A percentile compares a stretch with the other conserved stretches of the same genome.
Conservation (phyloP, 163 green algal genomes). For the Scenedesmus sp. region DNA sequence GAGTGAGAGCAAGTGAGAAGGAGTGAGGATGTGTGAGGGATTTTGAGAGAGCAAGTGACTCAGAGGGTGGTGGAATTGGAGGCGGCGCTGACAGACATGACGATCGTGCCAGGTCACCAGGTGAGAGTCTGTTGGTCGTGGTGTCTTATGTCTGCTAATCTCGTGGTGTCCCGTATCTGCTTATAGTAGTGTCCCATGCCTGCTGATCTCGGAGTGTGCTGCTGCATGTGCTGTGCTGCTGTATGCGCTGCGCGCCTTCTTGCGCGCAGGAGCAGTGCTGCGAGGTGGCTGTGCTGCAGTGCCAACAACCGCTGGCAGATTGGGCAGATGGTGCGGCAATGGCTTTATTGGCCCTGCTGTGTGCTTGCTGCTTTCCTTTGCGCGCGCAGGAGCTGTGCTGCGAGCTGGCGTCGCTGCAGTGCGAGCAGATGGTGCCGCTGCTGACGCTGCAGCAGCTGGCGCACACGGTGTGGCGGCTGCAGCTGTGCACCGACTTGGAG, state of each 20-base stretch:
- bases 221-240: background rate
- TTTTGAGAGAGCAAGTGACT: no score
- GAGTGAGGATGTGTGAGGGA: no score
- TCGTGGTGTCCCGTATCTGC: no score
- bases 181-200: no score
- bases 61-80: background rate
- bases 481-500: conserved; percentile 10
- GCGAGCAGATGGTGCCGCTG: background rate
- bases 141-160: background rate
- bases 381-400: conserved; percentile 14
- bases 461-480: conserved; percentile 32
- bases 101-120: background rate
- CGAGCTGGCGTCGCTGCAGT: conserved; percentile 30
- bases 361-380: background rate
- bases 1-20: background rate
- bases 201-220: background rate
- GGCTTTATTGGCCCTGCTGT: background rate
- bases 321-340: background rate
- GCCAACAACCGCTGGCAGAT: no score
- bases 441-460: conserved; percentile 36
- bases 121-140: background rate
- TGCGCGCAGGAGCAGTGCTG: conserved; percentile 4
- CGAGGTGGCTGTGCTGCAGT: background rate
- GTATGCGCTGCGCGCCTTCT: no score
- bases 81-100: background rate